A percentile compares a stretch with the other conserved stretches of the same genome.
Conservation (phyloP, 441 rosid species). For the Mallotus japonicus region DNA sequence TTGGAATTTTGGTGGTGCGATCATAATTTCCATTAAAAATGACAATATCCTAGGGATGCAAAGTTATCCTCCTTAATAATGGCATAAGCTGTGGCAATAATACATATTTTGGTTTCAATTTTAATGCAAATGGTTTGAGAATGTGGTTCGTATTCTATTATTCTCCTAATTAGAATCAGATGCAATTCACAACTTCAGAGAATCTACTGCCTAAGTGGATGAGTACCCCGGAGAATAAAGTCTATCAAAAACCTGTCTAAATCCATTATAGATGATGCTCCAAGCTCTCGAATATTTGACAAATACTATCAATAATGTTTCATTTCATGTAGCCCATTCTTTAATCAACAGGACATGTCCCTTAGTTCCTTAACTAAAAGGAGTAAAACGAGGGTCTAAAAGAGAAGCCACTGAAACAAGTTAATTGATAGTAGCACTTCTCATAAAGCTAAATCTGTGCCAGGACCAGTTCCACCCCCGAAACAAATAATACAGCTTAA, state of each 20-base stretch:
- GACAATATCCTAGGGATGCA: no score
- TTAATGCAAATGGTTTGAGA: no score
- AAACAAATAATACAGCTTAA: neutral
- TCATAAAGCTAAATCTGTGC: neutral
- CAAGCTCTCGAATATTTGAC: neutral
- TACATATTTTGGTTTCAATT: no score
- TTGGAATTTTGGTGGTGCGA: no score
- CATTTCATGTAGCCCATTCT: neutral
- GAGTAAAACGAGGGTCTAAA: neutral
- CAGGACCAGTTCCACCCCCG: neutral
- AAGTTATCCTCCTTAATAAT: no score
- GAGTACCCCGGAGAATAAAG: neutral
- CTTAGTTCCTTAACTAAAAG: neutral
- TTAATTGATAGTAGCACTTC: neutral
- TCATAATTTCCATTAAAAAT: no score
- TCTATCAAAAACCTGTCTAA: neutral
- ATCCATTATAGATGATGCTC: neutral
- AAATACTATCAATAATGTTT: neutral
- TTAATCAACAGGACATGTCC: neutral
- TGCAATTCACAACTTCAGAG: neutral
- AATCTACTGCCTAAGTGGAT: neutral
- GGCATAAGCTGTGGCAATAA: no score
- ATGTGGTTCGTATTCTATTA: neutral
- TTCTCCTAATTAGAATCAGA: neutral
- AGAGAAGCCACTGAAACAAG: neutral